Evolutionary conservation across 129 eudicot genomes (phyloP).

Genomic region (Flaveria bidentis): DNA sequence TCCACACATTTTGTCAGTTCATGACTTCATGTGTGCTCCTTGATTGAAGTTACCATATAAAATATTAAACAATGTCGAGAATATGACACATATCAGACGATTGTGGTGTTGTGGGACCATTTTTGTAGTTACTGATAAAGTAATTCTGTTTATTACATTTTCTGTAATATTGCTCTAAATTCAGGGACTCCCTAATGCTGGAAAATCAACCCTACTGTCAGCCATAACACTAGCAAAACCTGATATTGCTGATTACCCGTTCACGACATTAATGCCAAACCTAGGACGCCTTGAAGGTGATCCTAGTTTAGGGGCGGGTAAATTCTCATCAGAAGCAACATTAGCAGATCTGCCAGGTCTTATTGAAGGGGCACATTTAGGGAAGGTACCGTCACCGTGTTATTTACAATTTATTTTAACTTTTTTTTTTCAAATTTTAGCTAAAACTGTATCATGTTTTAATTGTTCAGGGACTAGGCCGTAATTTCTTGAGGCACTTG

Average conservation of each 20-base stretch:
- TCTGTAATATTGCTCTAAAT: background rate
- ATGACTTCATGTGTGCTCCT: background rate
- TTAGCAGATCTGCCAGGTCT: constrained; percentile 98
- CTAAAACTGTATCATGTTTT: constrained; percentile 19
- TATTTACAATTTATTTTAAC: background rate
- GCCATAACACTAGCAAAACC: constrained; percentile 94
- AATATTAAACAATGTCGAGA: background rate
- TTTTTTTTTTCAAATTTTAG: background rate
- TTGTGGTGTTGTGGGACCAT: background rate
- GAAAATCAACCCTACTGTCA: constrained; percentile 85
- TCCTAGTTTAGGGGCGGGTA: constrained; percentile 85
- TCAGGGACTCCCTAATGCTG: constrained; percentile 99
- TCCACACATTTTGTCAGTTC: constrained; percentile 8
- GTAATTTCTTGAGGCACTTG: constrained; percentile 89
- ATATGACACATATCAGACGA: background rate
- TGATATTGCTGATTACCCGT: constrained; percentile 96
- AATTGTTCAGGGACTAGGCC: constrained; percentile 82
- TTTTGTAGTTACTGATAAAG: constrained; percentile 1
- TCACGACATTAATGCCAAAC: constrained; percentile 97
- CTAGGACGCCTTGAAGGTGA: constrained; percentile 98
- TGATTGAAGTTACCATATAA: background rate
- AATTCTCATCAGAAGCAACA: constrained; percentile 87
- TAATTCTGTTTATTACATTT: background rate
- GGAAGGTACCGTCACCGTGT: constrained; percentile 66
- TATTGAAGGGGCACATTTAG: constrained; percentile 96